These are phyloP conservation scores for Mycena floridula DNA, from an alignment of 768 basidiomycete genomes.

Conservation along the genomic window DNA sequence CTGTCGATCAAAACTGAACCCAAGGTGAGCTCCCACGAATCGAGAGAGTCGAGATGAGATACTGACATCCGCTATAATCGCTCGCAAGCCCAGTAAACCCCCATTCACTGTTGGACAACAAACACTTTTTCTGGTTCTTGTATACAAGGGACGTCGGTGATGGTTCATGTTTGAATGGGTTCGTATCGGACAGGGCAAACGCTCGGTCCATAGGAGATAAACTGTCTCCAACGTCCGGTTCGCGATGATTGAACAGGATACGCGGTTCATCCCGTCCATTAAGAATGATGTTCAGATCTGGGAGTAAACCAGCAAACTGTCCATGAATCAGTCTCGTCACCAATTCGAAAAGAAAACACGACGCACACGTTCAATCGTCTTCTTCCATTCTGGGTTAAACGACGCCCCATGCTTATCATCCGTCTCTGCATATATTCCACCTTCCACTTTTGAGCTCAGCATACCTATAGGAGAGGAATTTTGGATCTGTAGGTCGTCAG, in stretches of 20 bases:
- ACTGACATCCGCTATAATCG: constrained; percentile 13
- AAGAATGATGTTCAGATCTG: constrained; percentile 10
- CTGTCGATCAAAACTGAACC: constrained; percentile 9
- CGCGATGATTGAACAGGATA: constrained; percentile 10
- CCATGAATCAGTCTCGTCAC: not conserved
- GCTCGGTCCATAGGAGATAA: too few relatives aligned
- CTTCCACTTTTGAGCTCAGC: constrained; percentile 7
- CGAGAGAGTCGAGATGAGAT: not conserved
- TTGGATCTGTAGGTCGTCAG: constrained; percentile 5
- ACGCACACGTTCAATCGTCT: constrained; percentile 4
- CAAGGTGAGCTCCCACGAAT: not conserved
- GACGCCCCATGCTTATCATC: constrained; percentile 8
- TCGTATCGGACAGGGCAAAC: constrained; percentile 7
- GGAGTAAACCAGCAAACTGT: constrained; percentile 9
- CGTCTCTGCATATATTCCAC: constrained; percentile 4
- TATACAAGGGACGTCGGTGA: constrained; percentile 8
- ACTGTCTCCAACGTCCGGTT: not conserved
- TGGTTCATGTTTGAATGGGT: constrained; percentile 11
- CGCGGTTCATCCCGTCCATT: constrained; percentile 15
- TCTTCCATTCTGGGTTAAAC: constrained; percentile 10
- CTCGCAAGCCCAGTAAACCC: constrained; percentile 11
- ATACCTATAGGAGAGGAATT: constrained; percentile 7
- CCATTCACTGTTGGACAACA: constrained; percentile 5
- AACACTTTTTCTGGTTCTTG: constrained; percentile 10
- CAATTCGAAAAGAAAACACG: not conserved